phyloP scores from a whole-genome alignment of 2,329 filamentous ascomycete species.

The Cercospora sp. region DNA sequence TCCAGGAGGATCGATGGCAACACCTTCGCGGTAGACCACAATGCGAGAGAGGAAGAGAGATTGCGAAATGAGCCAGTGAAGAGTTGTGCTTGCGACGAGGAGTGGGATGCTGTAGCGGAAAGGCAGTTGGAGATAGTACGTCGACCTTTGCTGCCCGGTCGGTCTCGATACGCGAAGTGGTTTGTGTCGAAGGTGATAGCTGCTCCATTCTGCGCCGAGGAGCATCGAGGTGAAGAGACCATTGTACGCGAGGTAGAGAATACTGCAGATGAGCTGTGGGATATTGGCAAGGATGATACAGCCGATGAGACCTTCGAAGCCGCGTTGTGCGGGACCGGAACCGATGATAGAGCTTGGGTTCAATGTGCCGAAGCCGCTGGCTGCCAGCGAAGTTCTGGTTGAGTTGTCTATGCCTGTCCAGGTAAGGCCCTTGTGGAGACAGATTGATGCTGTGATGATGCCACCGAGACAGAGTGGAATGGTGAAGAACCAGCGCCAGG shows the following conservation, averaged over 20 bases:
- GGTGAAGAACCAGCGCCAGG: slow-evolving; percentile 13
- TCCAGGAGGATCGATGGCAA: background rate
- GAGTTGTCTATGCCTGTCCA: background rate
- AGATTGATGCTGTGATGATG: background rate
- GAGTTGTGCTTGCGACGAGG: slow-evolving; percentile 34
- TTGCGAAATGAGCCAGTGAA: slow-evolving; percentile 52
- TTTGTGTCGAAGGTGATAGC: slow-evolving; percentile 40
- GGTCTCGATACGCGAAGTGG: slow-evolving; percentile 44
- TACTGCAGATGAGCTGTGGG: slow-evolving; percentile 21
- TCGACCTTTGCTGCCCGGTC: slow-evolving; percentile 41
- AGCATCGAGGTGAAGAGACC: slow-evolving; percentile 18
- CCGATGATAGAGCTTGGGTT: slow-evolving; percentile 13
- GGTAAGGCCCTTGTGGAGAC: background rate
- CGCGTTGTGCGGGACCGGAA: background rate
- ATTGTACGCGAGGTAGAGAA: slow-evolving; percentile 24
- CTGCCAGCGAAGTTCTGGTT: background rate
- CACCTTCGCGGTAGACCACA: slow-evolving; percentile 22
- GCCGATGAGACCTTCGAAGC: slow-evolving; percentile 4
- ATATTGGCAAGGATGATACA: slow-evolving; percentile 16
- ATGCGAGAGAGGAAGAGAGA: slow-evolving; percentile 47
- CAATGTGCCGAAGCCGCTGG: slow-evolving; percentile 14
- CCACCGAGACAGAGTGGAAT: slow-evolving; percentile 14
- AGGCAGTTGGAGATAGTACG: slow-evolving; percentile 47
- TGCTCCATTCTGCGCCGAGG: slow-evolving; percentile 47
- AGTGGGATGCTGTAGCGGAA: slow-evolving; percentile 45